Conservation (phyloP, 2,329 filamentous ascomycete genomes). For the Calonectria montana region DNA sequence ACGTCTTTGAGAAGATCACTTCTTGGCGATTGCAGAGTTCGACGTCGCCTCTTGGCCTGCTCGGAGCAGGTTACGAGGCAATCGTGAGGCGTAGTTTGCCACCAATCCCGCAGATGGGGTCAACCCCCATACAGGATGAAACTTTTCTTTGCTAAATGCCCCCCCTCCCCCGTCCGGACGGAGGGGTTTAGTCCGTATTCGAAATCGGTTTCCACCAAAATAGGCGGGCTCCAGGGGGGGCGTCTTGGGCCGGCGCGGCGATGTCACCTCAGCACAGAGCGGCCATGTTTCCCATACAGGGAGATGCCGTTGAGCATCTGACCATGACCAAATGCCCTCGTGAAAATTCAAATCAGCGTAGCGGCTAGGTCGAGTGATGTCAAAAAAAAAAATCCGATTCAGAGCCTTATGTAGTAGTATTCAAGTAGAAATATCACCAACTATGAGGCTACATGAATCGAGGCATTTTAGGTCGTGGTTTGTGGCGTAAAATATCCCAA, state of each 20-base stretch:
- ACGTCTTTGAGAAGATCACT: not conserved
- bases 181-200: not conserved
- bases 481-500: not conserved
- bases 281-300: not conserved
- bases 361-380: not conserved
- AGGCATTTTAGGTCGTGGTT: not conserved
- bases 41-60: not conserved
- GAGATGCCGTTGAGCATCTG: not conserved
- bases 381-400: not conserved
- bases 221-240: not conserved
- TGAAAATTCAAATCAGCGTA: not conserved
- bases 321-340: not conserved
- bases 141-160: not conserved
- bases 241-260: not conserved
- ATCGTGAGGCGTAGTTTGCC: not conserved
- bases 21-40: not conserved
- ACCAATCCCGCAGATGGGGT: not conserved
- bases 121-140: not conserved
- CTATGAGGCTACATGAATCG: not conserved
- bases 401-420: not conserved
- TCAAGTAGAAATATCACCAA: not conserved
- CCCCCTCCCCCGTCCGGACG: not conserved
- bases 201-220: conserved; percentile 3
- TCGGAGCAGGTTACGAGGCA: not conserved
- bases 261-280: not conserved